Conservation (phyloP, 257 asterid species). For the Osmanthus fragrans region DNA sequence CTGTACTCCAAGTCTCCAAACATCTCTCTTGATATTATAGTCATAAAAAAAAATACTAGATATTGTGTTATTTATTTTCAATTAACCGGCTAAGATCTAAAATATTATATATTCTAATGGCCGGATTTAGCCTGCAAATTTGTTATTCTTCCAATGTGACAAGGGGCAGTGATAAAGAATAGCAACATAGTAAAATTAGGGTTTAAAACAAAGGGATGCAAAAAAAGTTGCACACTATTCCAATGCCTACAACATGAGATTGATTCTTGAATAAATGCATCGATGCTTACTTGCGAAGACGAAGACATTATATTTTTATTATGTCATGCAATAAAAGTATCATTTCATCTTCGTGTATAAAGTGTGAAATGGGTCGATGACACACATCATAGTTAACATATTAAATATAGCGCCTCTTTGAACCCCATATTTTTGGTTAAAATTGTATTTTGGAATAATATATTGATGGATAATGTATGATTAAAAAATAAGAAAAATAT, state of each 20-base stretch:
- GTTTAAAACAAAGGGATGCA: neutral
- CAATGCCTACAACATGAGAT: neutral
- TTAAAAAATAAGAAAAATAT: too few relatives aligned
- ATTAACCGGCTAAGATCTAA: slow-evolving; percentile 37
- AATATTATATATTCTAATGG: slow-evolving; percentile 10
- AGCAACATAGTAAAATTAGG: neutral
- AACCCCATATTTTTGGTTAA: too few relatives aligned
- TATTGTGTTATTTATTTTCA: slow-evolving; percentile 3
- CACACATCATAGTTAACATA: too few relatives aligned
- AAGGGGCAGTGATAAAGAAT: neutral
- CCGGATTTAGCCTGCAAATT: slow-evolving; percentile 47
- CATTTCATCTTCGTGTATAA: too few relatives aligned
- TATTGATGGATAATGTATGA: too few relatives aligned
- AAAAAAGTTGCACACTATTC: neutral
- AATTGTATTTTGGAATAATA: too few relatives aligned
- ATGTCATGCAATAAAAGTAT: too few relatives aligned
- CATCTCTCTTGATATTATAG: slow-evolving; percentile 12
- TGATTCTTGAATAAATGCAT: neutral
- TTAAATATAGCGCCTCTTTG: too few relatives aligned
- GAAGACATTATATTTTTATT: too few relatives aligned
- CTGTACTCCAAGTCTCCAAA: too few relatives aligned
- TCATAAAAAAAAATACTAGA: slow-evolving; percentile 15
- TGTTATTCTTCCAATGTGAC: neutral
- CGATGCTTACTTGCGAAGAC: neutral
- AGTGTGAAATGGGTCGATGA: neutral